phyloP scores from a whole-genome alignment of 768 basidiomycete genomes.

The Pilatotrama ljubarskyi region DNA sequence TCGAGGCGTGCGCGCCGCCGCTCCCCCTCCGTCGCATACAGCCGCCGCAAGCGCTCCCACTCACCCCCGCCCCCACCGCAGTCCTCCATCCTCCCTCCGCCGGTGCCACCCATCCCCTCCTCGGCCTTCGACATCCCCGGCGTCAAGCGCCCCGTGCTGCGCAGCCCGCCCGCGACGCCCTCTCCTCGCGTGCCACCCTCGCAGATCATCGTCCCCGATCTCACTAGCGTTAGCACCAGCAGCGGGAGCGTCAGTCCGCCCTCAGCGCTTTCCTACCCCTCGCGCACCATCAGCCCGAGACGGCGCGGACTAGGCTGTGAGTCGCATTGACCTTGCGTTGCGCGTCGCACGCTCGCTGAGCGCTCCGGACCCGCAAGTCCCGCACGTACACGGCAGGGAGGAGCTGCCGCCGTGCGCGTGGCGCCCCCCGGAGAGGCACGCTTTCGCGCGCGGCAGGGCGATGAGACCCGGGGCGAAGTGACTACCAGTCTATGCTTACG shows the following conservation, averaged over 20 bases:
- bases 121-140: constrained; percentile 40
- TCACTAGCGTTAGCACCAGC: background rate
- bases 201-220: constrained; percentile 27
- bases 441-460: background rate
- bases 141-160: constrained; percentile 34
- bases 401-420: constrained; percentile 1
- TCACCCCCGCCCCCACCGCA: constrained; percentile 54
- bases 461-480: constrained; percentile 2
- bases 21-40: constrained; percentile 31
- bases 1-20: constrained; percentile 20
- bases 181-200: constrained; percentile 5
- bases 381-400: constrained; percentile 1
- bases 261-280: constrained; percentile 7
- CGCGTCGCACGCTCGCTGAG: constrained; percentile 9
- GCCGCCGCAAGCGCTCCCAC: constrained; percentile 43
- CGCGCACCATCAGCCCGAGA: constrained; percentile 15
- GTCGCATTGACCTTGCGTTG: constrained; percentile 16
- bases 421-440: background rate
- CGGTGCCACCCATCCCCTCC: constrained; percentile 57
- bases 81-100: constrained; percentile 46
- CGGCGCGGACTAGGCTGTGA: constrained; percentile 16
- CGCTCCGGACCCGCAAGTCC: background rate
- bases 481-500: too few relatives aligned
- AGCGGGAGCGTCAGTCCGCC: background rate
- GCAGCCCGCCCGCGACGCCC: constrained; percentile 18